A percentile compares a stretch with the other conserved stretches of the same genome.
Conservation (phyloP, 2,329 filamentous ascomycete genomes). For the Alternaria hordeiaustralica region DNA sequence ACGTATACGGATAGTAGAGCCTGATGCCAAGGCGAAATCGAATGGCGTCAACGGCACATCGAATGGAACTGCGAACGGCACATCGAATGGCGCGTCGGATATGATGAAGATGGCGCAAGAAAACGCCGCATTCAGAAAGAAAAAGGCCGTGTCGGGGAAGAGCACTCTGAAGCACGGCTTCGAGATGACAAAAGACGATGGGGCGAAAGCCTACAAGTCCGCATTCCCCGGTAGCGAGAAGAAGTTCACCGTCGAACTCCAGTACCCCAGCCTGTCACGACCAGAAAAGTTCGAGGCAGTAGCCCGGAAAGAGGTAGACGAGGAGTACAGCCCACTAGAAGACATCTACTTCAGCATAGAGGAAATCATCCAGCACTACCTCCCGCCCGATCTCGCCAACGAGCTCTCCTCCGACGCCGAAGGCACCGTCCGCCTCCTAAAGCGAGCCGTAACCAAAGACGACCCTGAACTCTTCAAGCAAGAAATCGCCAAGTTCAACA, state of each 20-base stretch:
- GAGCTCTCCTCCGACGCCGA: conserved; percentile 73
- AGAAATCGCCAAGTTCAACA: conserved; percentile 80
- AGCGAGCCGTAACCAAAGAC: conserved; percentile 73
- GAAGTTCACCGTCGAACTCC: conserved; percentile 67
- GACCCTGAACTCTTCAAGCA: conserved; percentile 73
- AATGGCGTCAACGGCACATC: conserved; percentile 9
- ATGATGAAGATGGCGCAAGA: conserved; percentile 8
- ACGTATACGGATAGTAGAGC: conserved; percentile 39
- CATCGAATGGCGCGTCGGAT: conserved; percentile 4
- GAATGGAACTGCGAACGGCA: conserved; percentile 5
- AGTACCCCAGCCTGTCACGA: conserved; percentile 79
- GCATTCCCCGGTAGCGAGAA: conserved; percentile 56
- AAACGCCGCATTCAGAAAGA: conserved; percentile 15
- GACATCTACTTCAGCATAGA: conserved; percentile 71
- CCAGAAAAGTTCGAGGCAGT: conserved; percentile 63
- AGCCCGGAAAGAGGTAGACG: conserved; percentile 27
- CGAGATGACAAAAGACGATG: conserved; percentile 50
- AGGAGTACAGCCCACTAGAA: conserved; percentile 68
- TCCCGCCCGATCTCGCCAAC: conserved; percentile 71
- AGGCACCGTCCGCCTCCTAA: conserved; percentile 78
- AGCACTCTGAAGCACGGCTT: conserved; percentile 49
- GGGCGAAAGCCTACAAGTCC: conserved; percentile 57
- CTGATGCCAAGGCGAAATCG: conserved; percentile 2
- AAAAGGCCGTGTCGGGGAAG: conserved; percentile 17
- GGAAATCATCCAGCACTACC: conserved; percentile 71